These are phyloP conservation scores for Areca catechu DNA, from an alignment of 176 grass and related monocot genomes.

Conservation along the genomic window DNA sequence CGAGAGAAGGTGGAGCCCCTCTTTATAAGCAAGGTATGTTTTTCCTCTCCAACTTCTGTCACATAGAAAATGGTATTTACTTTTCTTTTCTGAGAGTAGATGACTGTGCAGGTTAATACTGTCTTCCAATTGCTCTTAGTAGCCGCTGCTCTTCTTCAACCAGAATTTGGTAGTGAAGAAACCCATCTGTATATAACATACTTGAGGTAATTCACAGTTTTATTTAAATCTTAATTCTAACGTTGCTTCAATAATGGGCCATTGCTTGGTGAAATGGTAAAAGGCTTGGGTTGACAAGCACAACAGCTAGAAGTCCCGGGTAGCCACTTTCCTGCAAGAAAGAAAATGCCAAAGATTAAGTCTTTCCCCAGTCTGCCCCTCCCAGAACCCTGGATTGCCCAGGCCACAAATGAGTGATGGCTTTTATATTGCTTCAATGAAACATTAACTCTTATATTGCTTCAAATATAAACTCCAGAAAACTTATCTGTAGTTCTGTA, in stretches of 20 bases:
- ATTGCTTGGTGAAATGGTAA: too few species aligned
- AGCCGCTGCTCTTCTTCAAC: conserved; percentile 77
- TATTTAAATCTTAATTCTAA: conserved; percentile 2
- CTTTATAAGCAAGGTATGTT: conserved; percentile 86
- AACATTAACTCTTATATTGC: too few species aligned
- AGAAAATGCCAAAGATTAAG: too few species aligned
- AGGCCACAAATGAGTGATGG: too few species aligned
- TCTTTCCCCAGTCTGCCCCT: too few species aligned
- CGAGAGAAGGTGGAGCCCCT: conserved; percentile 75
- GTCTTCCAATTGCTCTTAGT: conserved; percentile 90
- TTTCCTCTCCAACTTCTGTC: conserved; percentile 1
- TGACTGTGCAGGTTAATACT: conserved; percentile 59
- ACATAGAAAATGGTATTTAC: not conserved
- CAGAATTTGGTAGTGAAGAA: conserved; percentile 68
- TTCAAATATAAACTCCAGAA: too few species aligned
- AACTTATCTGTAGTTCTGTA: too few species aligned
- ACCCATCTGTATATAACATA: conserved; percentile 58
- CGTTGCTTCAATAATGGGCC: not conserved
- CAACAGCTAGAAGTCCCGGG: too few species aligned
- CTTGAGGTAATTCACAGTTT: conserved; percentile 36
- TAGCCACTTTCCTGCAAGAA: too few species aligned
- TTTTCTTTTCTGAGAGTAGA: conserved; percentile 18
- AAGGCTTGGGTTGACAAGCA: too few species aligned
- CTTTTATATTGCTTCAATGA: too few species aligned
- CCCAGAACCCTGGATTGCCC: too few species aligned